phyloP scores from a whole-genome alignment of 2,329 filamentous ascomycete species.

The Coniochaeta sp. region DNA sequence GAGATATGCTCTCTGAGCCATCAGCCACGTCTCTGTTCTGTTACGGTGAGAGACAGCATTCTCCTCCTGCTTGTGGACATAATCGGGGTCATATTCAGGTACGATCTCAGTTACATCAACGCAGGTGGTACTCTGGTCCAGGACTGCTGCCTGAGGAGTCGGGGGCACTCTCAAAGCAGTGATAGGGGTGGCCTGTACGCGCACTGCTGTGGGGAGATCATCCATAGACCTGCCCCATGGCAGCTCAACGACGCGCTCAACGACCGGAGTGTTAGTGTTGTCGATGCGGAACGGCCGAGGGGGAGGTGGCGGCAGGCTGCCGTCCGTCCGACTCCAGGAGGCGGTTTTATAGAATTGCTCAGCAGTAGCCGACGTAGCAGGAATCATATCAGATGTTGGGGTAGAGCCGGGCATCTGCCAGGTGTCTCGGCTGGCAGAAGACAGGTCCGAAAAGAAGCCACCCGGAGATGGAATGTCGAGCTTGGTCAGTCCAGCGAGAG shows the following conservation, averaged over 20 bases:
- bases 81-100: conserved; percentile 66
- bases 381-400: conserved; percentile 15
- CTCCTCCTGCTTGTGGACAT: conserved; percentile 65
- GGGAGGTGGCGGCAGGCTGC: conserved; percentile 23
- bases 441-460: conserved; percentile 83
- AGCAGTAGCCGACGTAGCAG: conserved; percentile 82
- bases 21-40: conserved; percentile 79
- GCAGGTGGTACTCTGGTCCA: conserved; percentile 29
- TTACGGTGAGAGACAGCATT: conserved; percentile 68
- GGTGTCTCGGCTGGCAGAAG: conserved; percentile 66
- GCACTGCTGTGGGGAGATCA: conserved; percentile 57
- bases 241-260: conserved; percentile 62
- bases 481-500: conserved; percentile 65
- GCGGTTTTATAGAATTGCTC: conserved; percentile 77
- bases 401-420: conserved; percentile 53
- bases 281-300: conserved; percentile 29
- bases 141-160: conserved; percentile 14
- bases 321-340: conserved; percentile 55
- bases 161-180: conserved; percentile 19
- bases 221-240: conserved; percentile 42
- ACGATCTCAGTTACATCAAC: conserved; percentile 53
- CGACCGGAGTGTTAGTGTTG: conserved; percentile 33
- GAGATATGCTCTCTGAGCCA: conserved; percentile 72
- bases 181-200: conserved; percentile 25
- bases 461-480: conserved; percentile 87